Evolutionary conservation across 768 basidiomycete species (phyloP).

Genomic region (Mrakia frigida): DNA sequence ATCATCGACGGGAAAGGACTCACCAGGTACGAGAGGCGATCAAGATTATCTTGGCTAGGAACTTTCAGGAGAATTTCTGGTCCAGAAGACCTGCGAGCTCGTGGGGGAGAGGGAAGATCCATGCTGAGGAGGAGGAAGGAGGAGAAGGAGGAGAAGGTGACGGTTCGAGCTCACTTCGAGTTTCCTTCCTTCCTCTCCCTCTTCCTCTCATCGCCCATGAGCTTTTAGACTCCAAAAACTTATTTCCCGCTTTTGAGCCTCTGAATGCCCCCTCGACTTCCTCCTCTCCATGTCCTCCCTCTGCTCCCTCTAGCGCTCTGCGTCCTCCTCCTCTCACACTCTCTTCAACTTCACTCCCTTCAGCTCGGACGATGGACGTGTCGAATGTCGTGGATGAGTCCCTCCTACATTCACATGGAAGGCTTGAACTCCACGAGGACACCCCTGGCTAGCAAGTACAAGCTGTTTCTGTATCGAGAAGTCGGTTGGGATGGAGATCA

Average conservation of each 20-base stretch:
- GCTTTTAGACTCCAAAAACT: neutral
- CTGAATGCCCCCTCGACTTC: neutral
- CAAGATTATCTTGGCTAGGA: too few relatives aligned
- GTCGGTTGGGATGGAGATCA: slow-evolving; percentile 66
- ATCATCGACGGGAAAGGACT: too few relatives aligned
- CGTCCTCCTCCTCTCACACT: neutral
- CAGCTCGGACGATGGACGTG: slow-evolving; percentile 48
- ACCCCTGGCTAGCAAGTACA: slow-evolving; percentile 66
- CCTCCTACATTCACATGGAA: slow-evolving; percentile 71
- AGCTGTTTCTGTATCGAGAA: slow-evolving; percentile 87
- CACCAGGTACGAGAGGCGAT: too few relatives aligned
- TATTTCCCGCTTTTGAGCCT: neutral
- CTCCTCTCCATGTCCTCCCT: neutral
- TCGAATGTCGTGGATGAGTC: slow-evolving; percentile 94
- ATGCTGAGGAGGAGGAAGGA: neutral
- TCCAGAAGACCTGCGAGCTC: too few relatives aligned
- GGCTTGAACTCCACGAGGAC: slow-evolving; percentile 66
- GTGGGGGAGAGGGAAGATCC: neutral
- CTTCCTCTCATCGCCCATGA: neutral
- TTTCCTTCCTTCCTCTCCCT: neutral
- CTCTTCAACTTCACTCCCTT: neutral
- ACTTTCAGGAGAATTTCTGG: too few relatives aligned
- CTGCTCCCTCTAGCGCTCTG: slow-evolving; percentile 16
- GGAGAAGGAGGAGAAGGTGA: neutral
- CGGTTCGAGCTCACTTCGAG: neutral